phyloP scores from a whole-genome alignment of 1,139 yeast species.

The Geotrichum europaeum region DNA sequence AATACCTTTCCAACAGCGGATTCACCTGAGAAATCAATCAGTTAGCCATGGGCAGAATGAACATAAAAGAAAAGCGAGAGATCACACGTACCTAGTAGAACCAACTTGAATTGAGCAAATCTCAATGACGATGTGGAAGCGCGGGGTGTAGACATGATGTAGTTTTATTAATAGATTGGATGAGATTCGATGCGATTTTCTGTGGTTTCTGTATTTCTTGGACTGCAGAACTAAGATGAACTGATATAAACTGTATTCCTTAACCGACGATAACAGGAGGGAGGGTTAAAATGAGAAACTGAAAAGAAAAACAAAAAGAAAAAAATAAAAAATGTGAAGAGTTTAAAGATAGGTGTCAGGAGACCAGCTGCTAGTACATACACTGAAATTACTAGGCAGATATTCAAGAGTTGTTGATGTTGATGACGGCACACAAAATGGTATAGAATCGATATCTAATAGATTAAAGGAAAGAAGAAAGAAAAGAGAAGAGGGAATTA shows the following conservation, averaged over 20 bases:
- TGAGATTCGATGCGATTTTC: neutral
- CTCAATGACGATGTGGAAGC: conserved; percentile 35
- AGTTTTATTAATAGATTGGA: neutral
- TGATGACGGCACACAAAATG: neutral
- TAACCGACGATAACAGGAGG: neutral
- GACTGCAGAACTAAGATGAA: neutral
- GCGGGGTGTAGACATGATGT: conserved; percentile 30
- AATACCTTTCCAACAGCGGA: conserved; percentile 86
- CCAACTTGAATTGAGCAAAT: conserved; percentile 73
- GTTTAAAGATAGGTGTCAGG: neutral
- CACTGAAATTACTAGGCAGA: neutral
- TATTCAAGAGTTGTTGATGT: neutral
- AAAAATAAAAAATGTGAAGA: neutral
- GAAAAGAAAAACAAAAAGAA: neutral
- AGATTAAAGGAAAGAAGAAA: neutral
- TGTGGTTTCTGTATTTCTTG: neutral
- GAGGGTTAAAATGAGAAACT: neutral
- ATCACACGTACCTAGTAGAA: conserved; percentile 49
- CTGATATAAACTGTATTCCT: neutral
- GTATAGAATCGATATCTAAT: neutral
- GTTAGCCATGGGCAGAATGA: neutral
- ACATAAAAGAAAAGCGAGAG: neutral
- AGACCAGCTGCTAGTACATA: neutral
- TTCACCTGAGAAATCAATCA: conserved; percentile 50
- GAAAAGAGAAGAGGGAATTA: neutral